Evolutionary conservation across 2,329 filamentous ascomycete species (phyloP), one percentile per base, ranked within the genome.

Genomic region (Ophiocordyceps camponoti-rufipedis): DNA sequence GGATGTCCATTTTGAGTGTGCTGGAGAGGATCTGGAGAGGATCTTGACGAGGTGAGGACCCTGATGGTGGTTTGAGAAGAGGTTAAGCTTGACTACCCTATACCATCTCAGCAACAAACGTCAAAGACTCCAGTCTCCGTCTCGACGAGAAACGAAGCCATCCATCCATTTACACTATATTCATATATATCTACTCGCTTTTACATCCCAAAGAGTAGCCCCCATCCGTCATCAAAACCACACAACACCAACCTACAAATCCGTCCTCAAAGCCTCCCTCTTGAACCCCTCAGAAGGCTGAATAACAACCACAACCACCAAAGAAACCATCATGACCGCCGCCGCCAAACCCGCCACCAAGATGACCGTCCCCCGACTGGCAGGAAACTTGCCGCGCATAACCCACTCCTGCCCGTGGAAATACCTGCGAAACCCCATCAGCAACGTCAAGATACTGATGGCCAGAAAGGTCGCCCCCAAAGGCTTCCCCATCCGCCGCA

Each of bases 361-460:
- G 42, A 85, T 66, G 41, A 91, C 76, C 19, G 82, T 85, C 4
- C 82, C 83, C 51, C 85, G 70, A 53, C 80, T 83, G 8, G 84
- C 82, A 0, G 84, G 83, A 54, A 88, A 88, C 59, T 87, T 87
- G 53, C 84, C 83, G 50, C 74, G 66, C 48, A 89, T 80, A 23
- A 91, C 75, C 74, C 85, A 91, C 54, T 83, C 72, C 63, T 91
- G 85, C 19, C 75, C 73, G 57, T 85, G 78, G 53, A 85, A 80
- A 59, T 86, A 91, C 45, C 85, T 70, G 56, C 83, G 79, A 59
- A 86, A 88, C 7, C 85, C 85, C 45, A 89, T 68, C 46, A 84
- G 69, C 46, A 91, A 67, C 47, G 86, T 78, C 39, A 89, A 54
- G 48, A 89, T 85, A 52, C 78, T 78, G 53, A 89, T 81, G 38